Evolutionary conservation across 345 rosid species (phyloP), one percentile per base, ranked within the genome.

Genomic region (Chamaenerion angustifolium): DNA sequence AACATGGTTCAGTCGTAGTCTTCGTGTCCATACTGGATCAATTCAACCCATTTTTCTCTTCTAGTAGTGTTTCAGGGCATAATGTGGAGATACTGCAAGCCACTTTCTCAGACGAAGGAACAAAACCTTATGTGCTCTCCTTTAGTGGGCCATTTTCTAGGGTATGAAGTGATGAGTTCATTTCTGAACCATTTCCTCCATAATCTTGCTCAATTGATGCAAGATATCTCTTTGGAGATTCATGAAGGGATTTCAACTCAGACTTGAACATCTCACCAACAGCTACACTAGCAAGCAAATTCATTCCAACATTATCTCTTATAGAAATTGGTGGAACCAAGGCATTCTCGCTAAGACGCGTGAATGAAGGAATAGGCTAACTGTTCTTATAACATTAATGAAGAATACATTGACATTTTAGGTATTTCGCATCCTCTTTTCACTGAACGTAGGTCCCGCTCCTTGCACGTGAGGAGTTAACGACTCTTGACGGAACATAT

Each of bases 261-360:
- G 87, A 66, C 55, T 76, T 87, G 31, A 71, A 72, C 60, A 84
- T 82, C 64, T 87, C 96, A 42, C 80, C 95, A 56, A 94, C 77
- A 60, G 98, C 98, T 49, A 92, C 96, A 67, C 72, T 87, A 46
- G 98, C 98, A 56, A 92, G 88, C 60, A 92, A 72, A 70, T 87
- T 84, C 95, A 92, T 92, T 56, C 98, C 98, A 54, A 72, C 75
- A 69, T 84, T 90, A 72, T 92, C 98, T 6, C 70, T 76, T 58
- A 63, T 65, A 6, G 90, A 65, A 46, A 65, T 18, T 19, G 70
- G 63, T 12, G 64, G 70, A 62, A 84, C 67, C 63, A 92, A 60
- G 42, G 96, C 95, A 80, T 83, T 73, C 61, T n/a, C n/a, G n/a
- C n/a, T n/a, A n/a, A n/a, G n/a, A n/a, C n/a, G n/a, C n/a, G n/a